A percentile compares a stretch with the other conserved stretches of the same genome.
phyloP scores from a whole-genome alignment of 2,329 filamentous ascomycete genomes.

The Hortaea sp. region DNA sequence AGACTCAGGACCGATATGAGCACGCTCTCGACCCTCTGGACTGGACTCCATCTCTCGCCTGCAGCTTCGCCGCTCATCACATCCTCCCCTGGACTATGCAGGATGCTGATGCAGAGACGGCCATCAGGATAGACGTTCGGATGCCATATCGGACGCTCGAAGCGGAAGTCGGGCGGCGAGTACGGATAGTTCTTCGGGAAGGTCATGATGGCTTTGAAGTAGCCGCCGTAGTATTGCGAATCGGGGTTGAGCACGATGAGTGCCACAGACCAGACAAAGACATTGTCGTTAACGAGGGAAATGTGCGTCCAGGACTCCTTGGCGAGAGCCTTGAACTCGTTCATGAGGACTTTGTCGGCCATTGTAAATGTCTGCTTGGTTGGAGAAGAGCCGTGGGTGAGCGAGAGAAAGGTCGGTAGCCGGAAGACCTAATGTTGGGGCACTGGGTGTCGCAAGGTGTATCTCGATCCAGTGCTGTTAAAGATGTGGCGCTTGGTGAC shows the following conservation, averaged over 20 bases:
- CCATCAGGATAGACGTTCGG: conserved; percentile 91
- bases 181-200: conserved; percentile 88
- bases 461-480: no score
- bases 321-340: conserved; percentile 68
- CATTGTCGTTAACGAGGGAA: conserved; percentile 71
- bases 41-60: conserved; percentile 85
- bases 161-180: conserved; percentile 80
- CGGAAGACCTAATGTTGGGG: no score
- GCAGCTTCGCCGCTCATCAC: conserved; percentile 83
- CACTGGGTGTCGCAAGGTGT: no score
- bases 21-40: conserved; percentile 89
- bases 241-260: conserved; percentile 90
- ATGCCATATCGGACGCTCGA: conserved; percentile 70
- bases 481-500: no score
- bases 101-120: conserved; percentile 89
- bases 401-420: neutral
- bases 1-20: conserved; percentile 85
- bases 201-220: conserved; percentile 81
- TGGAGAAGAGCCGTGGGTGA: neutral
- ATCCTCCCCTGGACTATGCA: conserved; percentile 86
- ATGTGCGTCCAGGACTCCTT: conserved; percentile 94
- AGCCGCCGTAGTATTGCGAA: conserved; percentile 84
- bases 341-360: conserved; percentile 78
- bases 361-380: conserved; percentile 10
- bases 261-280: conserved; percentile 78